A percentile compares a stretch with the other conserved stretches of the same genome.
Conservation (phyloP, 768 basidiomycete species). For the Boletus edulis region DNA sequence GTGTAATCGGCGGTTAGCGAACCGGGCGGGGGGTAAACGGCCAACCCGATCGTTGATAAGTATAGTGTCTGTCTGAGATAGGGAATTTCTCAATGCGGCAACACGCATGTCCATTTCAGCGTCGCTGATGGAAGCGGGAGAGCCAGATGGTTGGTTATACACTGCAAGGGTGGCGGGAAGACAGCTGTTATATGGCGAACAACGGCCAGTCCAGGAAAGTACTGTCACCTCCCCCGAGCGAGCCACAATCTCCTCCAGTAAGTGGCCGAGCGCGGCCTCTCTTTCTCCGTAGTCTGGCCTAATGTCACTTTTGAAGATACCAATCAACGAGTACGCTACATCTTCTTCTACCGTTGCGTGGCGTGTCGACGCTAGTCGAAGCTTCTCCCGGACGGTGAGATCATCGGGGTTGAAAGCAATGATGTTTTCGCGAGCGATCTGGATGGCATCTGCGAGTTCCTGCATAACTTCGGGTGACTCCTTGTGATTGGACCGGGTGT, state of each 20-base stretch:
- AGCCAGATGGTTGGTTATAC: not conserved
- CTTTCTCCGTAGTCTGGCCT: constrained; percentile 5
- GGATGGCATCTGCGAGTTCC: constrained; percentile 6
- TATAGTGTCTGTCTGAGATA: not conserved
- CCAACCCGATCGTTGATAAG: not conserved
- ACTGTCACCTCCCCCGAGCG: constrained; percentile 3
- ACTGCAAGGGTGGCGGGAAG: constrained; percentile 2
- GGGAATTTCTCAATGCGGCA: not conserved
- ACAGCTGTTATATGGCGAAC: constrained; percentile 7
- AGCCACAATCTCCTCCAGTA: constrained; percentile 6
- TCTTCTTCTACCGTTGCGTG: constrained; percentile 3
- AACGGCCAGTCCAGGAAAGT: constrained; percentile 2
- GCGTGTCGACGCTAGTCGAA: constrained; percentile 6
- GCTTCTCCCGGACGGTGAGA: constrained; percentile 5
- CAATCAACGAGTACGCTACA: constrained; percentile 1
- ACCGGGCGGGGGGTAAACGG: not conserved
- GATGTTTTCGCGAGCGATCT: constrained; percentile 1
- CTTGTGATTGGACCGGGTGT: constrained; percentile 6
- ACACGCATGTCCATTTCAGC: not conserved
- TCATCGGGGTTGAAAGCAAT: not conserved
- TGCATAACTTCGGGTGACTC: constrained; percentile 7
- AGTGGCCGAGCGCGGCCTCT: not conserved
- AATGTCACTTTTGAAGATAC: constrained; percentile 3
- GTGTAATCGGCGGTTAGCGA: not conserved
- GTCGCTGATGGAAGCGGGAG: not conserved